Evolutionary conservation across 1,284 basidiomycete species (phyloP).

Genomic region (Cutaneotrichosporon mucoides): DNA sequence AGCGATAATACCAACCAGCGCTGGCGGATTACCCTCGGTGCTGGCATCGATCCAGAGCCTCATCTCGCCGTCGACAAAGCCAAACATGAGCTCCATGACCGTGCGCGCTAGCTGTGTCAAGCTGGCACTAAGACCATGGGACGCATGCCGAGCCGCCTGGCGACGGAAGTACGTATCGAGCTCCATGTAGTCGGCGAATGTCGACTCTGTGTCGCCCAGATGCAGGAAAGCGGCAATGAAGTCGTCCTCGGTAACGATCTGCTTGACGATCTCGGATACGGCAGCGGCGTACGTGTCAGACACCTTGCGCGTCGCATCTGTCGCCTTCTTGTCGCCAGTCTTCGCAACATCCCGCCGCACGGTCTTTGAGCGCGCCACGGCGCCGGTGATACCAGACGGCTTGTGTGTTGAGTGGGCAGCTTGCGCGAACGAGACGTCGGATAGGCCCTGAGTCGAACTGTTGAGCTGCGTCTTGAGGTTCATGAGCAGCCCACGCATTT

Average conservation of each 20-base stretch:
- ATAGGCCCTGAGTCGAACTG: slow-evolving; percentile 48
- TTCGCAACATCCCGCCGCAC: slow-evolving; percentile 36
- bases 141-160: slow-evolving; percentile 69
- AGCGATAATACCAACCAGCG: slow-evolving; percentile 78
- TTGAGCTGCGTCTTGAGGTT: slow-evolving; percentile 62
- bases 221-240: slow-evolving; percentile 91
- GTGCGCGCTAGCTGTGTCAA: slow-evolving; percentile 76
- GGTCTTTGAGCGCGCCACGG: slow-evolving; percentile 69
- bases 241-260: slow-evolving; percentile 75
- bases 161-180: slow-evolving; percentile 91
- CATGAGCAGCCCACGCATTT: slow-evolving; percentile 69
- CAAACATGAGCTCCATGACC: slow-evolving; percentile 92
- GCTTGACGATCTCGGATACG: slow-evolving; percentile 69
- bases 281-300: slow-evolving; percentile 64
- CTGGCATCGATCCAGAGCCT: slow-evolving; percentile 80
- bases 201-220: slow-evolving; percentile 78
- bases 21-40: slow-evolving; percentile 48
- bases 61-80: slow-evolving; percentile 78
- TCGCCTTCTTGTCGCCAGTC: slow-evolving; percentile 2
- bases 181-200: slow-evolving; percentile 94
- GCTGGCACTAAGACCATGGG: slow-evolving; percentile 58
- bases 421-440: slow-evolving; percentile 25
- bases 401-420: background rate
- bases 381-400: slow-evolving; percentile 12
- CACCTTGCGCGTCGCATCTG: slow-evolving; percentile 13